Base-by-base conservation (phyloP, 495 filamentous ascomycete genomes). In the Entonaema liquescens region DNA sequence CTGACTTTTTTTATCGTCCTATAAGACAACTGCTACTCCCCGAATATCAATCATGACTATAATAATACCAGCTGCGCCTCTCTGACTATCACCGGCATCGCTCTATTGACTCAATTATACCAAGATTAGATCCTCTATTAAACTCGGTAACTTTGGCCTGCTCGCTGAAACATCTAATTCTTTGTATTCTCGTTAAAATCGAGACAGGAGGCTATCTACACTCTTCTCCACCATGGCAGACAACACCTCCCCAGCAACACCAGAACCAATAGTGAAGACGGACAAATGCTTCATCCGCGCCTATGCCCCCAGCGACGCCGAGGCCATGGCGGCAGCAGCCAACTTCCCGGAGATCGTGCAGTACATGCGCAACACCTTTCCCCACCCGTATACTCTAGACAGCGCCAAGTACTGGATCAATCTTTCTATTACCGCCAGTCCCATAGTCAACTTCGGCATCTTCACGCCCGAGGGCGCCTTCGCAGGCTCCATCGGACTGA, bases 321-420 rank as follows among this genome's bases (percentile, higher is more conserved):
- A 59, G 11, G 38, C 70, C 25, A 17, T 78, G 17, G 65, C 74
- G 11, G 52, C 19, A 1, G 74, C 65, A 0, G 74, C 73, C 56
- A 76, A 81, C 71, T 71, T 72, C 61, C 73, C 67, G 26, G 70
- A 76, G 50, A 67, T 83, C 8, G 62, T 72, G 2, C 50, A 31
- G n/a, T 76, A 75, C 75, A 78, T 83, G 77, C 72, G 72, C 62
- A 58, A 77, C 31, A 56, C 59, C 17, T 84, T 80, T 47, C 77
- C 78, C 2, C 59, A 58, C 17, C 83, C 82, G 2, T 82, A 81
- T 72, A 79, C 78, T 9, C 44, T 77, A 5, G 70, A 68, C 13
- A 67, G 76, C 52, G 75, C 80, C 12, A 29, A 75, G 1, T 7
- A 19, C 11, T 82, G 77, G 77, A 54, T 82, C 49, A 33, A 67